phyloP scores from a whole-genome alignment of 768 basidiomycete genomes.

The Pulveroboletus sp. region DNA sequence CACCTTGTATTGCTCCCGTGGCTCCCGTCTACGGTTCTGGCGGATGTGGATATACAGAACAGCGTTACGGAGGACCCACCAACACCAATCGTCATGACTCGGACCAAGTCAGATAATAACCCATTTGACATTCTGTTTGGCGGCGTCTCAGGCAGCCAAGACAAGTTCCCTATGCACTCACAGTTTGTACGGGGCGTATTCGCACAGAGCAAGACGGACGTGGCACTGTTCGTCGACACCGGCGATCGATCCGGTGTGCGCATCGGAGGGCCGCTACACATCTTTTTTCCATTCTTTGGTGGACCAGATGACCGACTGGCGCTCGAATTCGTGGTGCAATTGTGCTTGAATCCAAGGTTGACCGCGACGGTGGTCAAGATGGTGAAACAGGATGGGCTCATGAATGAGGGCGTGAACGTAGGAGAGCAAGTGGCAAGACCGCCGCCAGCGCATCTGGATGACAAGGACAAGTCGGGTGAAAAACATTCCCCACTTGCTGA shows the following conservation, averaged over 20 bases:
- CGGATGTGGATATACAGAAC: background rate
- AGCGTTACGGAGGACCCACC: background rate
- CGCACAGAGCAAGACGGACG: conserved; percentile 64
- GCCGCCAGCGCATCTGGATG: conserved; percentile 22
- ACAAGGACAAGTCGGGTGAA: background rate
- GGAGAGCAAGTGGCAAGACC: conserved; percentile 17
- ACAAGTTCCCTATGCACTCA: conserved; percentile 62
- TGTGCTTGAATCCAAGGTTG: conserved; percentile 67
- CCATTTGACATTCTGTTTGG: conserved; percentile 75
- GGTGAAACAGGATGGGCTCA: conserved; percentile 42
- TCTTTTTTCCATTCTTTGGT: conserved; percentile 91
- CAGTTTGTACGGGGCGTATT: conserved; percentile 86
- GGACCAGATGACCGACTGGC: conserved; percentile 92
- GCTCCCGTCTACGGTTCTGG: conserved; percentile 44
- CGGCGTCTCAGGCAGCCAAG: conserved; percentile 18
- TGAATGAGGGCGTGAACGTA: background rate
- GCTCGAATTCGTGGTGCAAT: conserved; percentile 78
- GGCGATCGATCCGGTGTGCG: conserved; percentile 32
- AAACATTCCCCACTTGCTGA: no score
- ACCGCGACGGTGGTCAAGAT: conserved; percentile 76
- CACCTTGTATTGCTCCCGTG: conserved; percentile 87
- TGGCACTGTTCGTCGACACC: conserved; percentile 81
- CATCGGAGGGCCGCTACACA: conserved; percentile 45
- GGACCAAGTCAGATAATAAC: conserved; percentile 34
- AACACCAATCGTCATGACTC: conserved; percentile 15